Evolutionary conservation across 192 early-diverging fungal genomes (phyloP), one percentile per base, ranked within the genome.

Genomic region (Backusella australiensis): DNA sequence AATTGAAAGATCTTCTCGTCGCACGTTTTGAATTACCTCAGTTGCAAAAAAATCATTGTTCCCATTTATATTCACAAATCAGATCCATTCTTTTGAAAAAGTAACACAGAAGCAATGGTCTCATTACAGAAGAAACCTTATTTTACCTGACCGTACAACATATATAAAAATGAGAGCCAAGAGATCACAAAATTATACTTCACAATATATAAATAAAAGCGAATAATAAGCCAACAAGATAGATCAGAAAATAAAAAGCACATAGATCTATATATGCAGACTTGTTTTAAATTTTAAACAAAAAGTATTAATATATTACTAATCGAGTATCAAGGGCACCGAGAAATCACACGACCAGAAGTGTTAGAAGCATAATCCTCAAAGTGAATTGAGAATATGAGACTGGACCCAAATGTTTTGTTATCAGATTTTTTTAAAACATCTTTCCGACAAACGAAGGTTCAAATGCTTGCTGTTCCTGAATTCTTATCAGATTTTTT

Each of bases 401-500:
- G 23, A 29, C 56, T 14, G n/a, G 23, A 29, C 23, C 11, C 56
- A 63, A 63, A 12, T 26, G 23, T 26, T 63, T 29, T 63, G 56
- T 29, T 63, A 63, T 63, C 56, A 63, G 56, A 26, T 63, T 63
- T 29, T 59, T 63, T 29, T 63, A 12, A 9, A 63, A 2, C 1
- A 4, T 5, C 26, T 63, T 63, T 23, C 56, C 26, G 26, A 29
- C 23, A 63, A 32, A 63, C 56, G 56, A 23, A 63, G 3, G 56
- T 14, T 63, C 23, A 59, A 59, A 59, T 59, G 11, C 56, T 26
- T 59, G 56, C 56, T 63, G 56, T 63, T 63, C 56, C 56, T 63
- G 56, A 32, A 63, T 29, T 63, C 11, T 63, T 63, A 63, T 63
- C 56, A 63, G 56, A 29, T 63, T 63, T 63, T 63, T 59, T 59